phyloP scores from a whole-genome alignment of 2,329 filamentous ascomycete species.

The Domatiomyces catenatus region DNA sequence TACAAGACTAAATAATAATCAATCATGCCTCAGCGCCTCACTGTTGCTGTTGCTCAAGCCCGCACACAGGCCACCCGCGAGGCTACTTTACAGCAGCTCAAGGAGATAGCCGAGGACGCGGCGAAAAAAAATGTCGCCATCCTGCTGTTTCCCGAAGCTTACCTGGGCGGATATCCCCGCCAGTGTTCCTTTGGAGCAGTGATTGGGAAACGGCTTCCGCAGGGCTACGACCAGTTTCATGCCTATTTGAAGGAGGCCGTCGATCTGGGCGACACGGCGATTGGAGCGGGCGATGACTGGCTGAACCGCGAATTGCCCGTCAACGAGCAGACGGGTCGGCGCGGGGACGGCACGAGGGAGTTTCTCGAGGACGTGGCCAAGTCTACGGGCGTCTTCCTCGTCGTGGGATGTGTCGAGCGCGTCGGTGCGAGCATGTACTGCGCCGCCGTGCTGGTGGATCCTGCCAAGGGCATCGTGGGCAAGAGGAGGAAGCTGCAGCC shows the following conservation, averaged over 20 bases:
- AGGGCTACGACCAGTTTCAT: constrained; percentile 68
- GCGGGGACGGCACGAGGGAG: constrained; percentile 66
- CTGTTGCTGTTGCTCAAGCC: constrained; percentile 32
- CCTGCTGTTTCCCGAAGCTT: constrained; percentile 81
- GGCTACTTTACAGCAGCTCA: constrained; percentile 52
- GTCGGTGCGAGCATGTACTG: constrained; percentile 76
- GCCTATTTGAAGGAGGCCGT: constrained; percentile 64
- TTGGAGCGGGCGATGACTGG: constrained; percentile 59
- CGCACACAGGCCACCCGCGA: constrained; percentile 27
- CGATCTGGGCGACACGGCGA: constrained; percentile 65
- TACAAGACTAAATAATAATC: too few species aligned
- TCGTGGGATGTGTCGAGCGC: constrained; percentile 65
- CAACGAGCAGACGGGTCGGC: constrained; percentile 32
- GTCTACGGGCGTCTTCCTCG: constrained; percentile 67
- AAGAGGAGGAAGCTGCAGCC: constrained; percentile 91
- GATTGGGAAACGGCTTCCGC: constrained; percentile 51
- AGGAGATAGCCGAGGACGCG: constrained; percentile 48
- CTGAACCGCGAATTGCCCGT: constrained; percentile 44
- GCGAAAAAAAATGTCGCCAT: constrained; percentile 47
- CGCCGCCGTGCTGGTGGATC: constrained; percentile 66
- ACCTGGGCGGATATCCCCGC: constrained; percentile 79
- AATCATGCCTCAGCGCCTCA: constrained; percentile 27
- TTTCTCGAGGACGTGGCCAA: constrained; percentile 59
- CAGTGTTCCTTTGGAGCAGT: constrained; percentile 61
- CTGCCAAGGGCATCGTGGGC: constrained; percentile 54